Evolutionary conservation across 2,329 filamentous ascomycete genomes (phyloP).

Genomic region (Penicillium sp.): DNA sequence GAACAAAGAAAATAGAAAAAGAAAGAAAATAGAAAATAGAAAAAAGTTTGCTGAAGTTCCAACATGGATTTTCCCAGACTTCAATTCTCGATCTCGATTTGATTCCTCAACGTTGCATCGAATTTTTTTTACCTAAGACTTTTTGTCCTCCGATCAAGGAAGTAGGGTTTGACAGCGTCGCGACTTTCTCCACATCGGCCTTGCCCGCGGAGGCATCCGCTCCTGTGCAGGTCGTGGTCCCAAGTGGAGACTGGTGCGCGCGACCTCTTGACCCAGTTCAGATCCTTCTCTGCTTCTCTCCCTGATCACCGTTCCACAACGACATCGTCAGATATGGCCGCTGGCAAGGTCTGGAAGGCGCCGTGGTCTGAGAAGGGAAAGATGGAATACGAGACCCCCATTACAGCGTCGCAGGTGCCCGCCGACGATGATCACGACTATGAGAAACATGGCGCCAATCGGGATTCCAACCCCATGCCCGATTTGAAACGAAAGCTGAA

Average conservation of each 20-base stretch:
- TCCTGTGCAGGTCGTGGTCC: constrained; percentile 1
- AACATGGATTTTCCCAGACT: background rate
- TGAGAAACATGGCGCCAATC: constrained; percentile 38
- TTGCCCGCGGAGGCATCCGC: constrained; percentile 10
- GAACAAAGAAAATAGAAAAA: too few relatives aligned
- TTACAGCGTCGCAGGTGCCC: constrained; percentile 21
- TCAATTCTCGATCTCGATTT: background rate
- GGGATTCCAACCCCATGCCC: constrained; percentile 60
- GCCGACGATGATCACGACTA: constrained; percentile 33
- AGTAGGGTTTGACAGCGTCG: constrained; percentile 8
- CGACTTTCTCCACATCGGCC: constrained; percentile 13
- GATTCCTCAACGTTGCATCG: background rate
- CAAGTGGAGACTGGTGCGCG: constrained; percentile 11
- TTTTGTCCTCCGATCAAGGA: constrained; percentile 6
- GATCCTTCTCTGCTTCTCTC: constrained; percentile 10
- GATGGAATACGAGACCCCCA: constrained; percentile 25
- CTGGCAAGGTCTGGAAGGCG: constrained; percentile 16
- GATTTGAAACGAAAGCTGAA: constrained; percentile 74
- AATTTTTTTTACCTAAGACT: constrained; percentile 28
- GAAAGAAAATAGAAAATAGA: too few relatives aligned
- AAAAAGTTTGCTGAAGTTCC: too few relatives aligned
- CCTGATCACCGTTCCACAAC: background rate
- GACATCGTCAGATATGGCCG: constrained; percentile 25
- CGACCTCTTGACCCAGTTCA: constrained; percentile 7
- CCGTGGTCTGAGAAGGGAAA: constrained; percentile 24